These are phyloP conservation scores for Wickerhamiella lipophila DNA, from an alignment of 805 yeast genomes.

Conservation along the genomic window DNA sequence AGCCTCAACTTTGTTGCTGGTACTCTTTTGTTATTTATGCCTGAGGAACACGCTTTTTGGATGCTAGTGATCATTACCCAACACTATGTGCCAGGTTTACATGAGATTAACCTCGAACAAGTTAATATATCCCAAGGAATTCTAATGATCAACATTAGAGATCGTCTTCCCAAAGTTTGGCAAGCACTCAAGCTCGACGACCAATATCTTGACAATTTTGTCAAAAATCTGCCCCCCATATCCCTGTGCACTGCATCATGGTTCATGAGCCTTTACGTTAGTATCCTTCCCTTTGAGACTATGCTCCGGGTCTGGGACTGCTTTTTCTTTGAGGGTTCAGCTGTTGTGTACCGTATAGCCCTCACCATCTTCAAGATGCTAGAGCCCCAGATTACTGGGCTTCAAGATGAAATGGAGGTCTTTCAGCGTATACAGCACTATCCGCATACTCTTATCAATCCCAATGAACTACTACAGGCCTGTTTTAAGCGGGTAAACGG, in stretches of 20 bases:
- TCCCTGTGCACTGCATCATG: constrained; percentile 91
- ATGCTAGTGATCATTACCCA: constrained; percentile 86
- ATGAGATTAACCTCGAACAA: constrained; percentile 80
- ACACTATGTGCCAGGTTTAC: constrained; percentile 77
- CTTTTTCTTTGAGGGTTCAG: constrained; percentile 81
- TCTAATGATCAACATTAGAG: constrained; percentile 70
- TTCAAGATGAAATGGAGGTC: constrained; percentile 42
- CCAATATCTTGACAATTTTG: constrained; percentile 34
- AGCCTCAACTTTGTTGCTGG: constrained; percentile 90
- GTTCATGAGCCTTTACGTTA: constrained; percentile 97
- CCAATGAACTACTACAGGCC: constrained; percentile 53
- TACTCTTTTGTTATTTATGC: constrained; percentile 65
- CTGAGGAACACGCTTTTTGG: constrained; percentile 89
- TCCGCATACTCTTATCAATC: constrained; percentile 45
- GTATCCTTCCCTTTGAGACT: constrained; percentile 77
- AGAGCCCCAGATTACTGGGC: constrained; percentile 45
- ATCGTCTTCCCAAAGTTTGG: constrained; percentile 79
- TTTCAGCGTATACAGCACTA: constrained; percentile 77
- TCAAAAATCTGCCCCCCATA: constrained; percentile 73
- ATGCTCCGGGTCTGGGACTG: constrained; percentile 90
- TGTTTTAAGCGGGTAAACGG: constrained; percentile 65
- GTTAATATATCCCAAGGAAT: constrained; percentile 94
- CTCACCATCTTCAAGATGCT: constrained; percentile 65
- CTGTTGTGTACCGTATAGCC: constrained; percentile 70
- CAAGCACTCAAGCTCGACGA: constrained; percentile 35